Evolutionary conservation across 306 rosid species (phyloP).

Genomic region (Cucumis sativus): Cucumber_9930_V3 NC_026658.2:12987001-12987500

Average conservation of each 20-base stretch:
- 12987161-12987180: conserved; percentile 25
- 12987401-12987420: too few relatives aligned
- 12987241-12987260: conserved; percentile 33
- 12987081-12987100: too few relatives aligned
- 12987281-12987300: conserved; percentile 31
- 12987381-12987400: too few relatives aligned
- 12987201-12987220: conserved; percentile 42
- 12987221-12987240: conserved; percentile 38
- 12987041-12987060: too few relatives aligned
- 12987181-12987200: conserved; percentile 33
- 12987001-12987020: conserved; percentile 2
- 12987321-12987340: conserved; percentile 30
- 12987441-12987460: too few relatives aligned
- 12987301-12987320: conserved; percentile 20
- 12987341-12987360: conserved; percentile 24
- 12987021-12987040: too few relatives aligned
- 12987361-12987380: conserved; percentile 20
- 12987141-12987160: conserved; percentile 39
- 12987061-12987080: too few relatives aligned
- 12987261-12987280: conserved; percentile 27
- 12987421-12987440: too few relatives aligned
- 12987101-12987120: conserved; percentile 20
- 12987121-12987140: conserved; percentile 36
- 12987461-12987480: too few relatives aligned
- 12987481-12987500: too few relatives aligned